Evolutionary conservation across 2,329 filamentous ascomycete genomes (phyloP), one percentile per base, ranked within the genome.

Genomic region (Zymoseptoria crescenta): DNA sequence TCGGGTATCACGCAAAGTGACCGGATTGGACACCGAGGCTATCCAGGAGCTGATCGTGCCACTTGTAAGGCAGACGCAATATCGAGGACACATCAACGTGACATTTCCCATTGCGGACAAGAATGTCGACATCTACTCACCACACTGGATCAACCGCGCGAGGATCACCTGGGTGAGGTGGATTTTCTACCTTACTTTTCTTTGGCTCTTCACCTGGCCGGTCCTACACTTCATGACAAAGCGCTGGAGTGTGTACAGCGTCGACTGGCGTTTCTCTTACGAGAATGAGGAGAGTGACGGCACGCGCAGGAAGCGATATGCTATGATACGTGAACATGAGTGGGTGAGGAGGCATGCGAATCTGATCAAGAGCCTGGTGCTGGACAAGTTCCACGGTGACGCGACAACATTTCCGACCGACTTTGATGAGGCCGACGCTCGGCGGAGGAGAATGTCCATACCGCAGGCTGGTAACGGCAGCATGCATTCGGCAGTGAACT

Each of bases 151-250:
- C 60, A 91, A 89, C 68, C 73, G 77, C 29, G 88, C 86, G 82
- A 83, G 88, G 0, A 75, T 85, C 52, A 85, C 79, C 6, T 89
- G 85, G 84, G 76, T 90, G 51, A 76, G 80, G 49, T 82, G 83
- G 77, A 51, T 89, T 8, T 89, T 86, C 74, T 84, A 83, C 69
- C 70, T 88, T 5, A 84, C 84, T 0, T 83, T 90, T 60, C 72
- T 88, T 10, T 87, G 87, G 80, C 68, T 91, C 58, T 77, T 91
- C 65, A 77, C 82, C 2, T 91, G 88, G 88, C 88, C 88, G 0
- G 81, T 82, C 58, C 77, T 91, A 10, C 86, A 83, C 73, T 80
- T 89, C 69, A 74, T 80, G 19, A 91, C 88, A 1, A 84, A 82
- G 69, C 79, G 82, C 54, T 91, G 86, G 74, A 81, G 86, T 63